Percentiles rank a stretch among this genome's conserved stretches.
Conservation (phyloP, 148 eudicot species). For the Talinum fruticosum region DNA sequence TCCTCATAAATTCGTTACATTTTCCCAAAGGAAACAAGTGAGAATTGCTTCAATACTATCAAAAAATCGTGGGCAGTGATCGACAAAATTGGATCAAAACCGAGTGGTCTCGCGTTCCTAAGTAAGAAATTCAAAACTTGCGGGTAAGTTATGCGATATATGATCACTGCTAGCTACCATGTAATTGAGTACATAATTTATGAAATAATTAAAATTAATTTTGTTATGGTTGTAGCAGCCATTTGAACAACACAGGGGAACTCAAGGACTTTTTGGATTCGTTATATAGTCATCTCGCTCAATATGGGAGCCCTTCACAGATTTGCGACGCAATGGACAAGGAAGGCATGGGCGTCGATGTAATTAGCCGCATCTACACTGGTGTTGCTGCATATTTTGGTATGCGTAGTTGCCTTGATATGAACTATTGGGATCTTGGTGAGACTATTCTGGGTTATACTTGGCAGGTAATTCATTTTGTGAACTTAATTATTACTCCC, state of each 20-base stretch:
- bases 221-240: conserved; percentile 14
- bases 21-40: conserved; percentile 18
- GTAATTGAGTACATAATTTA: not conserved
- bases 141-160: not conserved
- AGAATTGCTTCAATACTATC: conserved; percentile 23
- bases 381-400: conserved; percentile 13
- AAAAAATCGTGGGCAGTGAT: conserved; percentile 18
- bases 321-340: conserved; percentile 27
- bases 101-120: conserved; percentile 13
- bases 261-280: conserved; percentile 23
- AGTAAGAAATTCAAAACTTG: conserved; percentile 26
- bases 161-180: not conserved
- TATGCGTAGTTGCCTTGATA: conserved; percentile 2
- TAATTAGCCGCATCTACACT: conserved; percentile 21
- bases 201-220: not conserved
- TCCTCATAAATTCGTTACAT: no score
- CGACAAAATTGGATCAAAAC: conserved; percentile 4
- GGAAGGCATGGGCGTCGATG: not conserved
- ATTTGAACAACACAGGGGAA: conserved; percentile 1
- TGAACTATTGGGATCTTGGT: not conserved
- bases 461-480: conserved; percentile 22
- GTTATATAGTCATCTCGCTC: conserved; percentile 10
- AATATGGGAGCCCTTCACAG: conserved; percentile 16
- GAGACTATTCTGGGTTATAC: conserved; percentile 23
- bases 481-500: not conserved